A percentile compares a stretch with the other conserved stretches of the same genome.
These are phyloP conservation scores for Leccinum arenicola DNA, from an alignment of 768 basidiomycete species.

Conservation along the genomic window DNA sequence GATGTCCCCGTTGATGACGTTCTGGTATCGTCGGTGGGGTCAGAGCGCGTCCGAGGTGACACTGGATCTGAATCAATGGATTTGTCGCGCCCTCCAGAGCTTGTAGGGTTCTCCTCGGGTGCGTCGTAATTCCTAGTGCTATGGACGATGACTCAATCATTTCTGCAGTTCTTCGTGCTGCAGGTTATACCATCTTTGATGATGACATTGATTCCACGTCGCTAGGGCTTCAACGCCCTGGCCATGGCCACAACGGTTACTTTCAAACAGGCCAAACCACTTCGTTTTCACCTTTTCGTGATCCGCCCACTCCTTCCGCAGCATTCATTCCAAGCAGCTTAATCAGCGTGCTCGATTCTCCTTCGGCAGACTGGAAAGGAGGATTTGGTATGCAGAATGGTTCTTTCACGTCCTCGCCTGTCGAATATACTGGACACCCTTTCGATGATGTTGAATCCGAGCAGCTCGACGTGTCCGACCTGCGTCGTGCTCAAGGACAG, in stretches of 20 bases:
- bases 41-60: conserved; percentile 10
- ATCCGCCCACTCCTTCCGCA: conserved; percentile 38
- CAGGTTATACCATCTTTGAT: conserved; percentile 41
- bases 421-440: conserved; percentile 35
- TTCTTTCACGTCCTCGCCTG: conserved; percentile 39
- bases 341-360: conserved; percentile 44
- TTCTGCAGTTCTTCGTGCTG: conserved; percentile 28
- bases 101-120: conserved; percentile 32
- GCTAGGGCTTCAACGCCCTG: conserved; percentile 7
- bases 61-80: conserved; percentile 15
- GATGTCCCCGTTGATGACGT: conserved; percentile 24
- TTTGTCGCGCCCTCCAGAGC: conserved; percentile 23
- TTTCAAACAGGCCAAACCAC: conserved; percentile 19
- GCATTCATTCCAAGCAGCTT: conserved; percentile 56
- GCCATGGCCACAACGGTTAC: conserved; percentile 13
- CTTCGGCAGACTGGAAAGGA: conserved; percentile 55
- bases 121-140: conserved; percentile 22
- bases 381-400: conserved; percentile 15
- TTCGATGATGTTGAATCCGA: conserved; percentile 30
- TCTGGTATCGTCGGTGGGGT: conserved; percentile 12
- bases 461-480: conserved; percentile 48
- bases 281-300: conserved; percentile 56
- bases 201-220: conserved; percentile 32
- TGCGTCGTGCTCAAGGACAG: conserved; percentile 27
- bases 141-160: conserved; percentile 10